Evolutionary conservation across 2,329 filamentous ascomycete genomes (phyloP), one percentile per base, ranked within the genome.

Genomic region (Penicillium sp.): DNA sequence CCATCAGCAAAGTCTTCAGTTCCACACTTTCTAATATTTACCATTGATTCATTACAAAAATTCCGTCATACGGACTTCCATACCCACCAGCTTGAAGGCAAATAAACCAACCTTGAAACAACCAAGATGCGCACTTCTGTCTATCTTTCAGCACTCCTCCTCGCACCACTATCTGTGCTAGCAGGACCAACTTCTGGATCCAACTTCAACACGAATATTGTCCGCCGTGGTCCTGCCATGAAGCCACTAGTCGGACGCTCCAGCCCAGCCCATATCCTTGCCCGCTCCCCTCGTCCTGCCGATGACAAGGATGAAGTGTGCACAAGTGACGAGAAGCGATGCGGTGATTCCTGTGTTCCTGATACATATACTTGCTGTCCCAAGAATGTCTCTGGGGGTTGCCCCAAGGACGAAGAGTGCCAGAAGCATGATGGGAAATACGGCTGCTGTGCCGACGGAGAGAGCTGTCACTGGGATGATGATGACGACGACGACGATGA

Each of bases 401-500:
- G 48, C 27, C 48, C 48, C 13, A 43, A 40, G 22, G 48, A 50
- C 21, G 43, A 50, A 43, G 39, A 50, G 36, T 50, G 48, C 22
- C 38, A 42, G 38, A 50, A 50, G 18, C 32, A 22, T 9, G 14
- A 38, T 11, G 27, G 18, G 4, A 40, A 42, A 2, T 50, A 44
- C 11, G 48, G 48, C 13, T 50, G 48, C 27, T 50, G 48, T 38
- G 13, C 34, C 14, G 34, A 36, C 6, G 34, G 34, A n/a, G 34
- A 36, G 14, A n/a, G 14, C n/a, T 36, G 34, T 7, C 34, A 36
- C 34, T 36, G 34, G 34, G 48, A 50, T 34, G 32, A 50, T 36
- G 48, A 50, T 16, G 48, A 50, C 16, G 48, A 50, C 8, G 48
- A 50, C 36, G 48, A 50, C 18, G 48, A 50, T 27, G 48, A 42